Conservation (phyloP, 179 eudicot species). For the Gypsophila paniculata region DNA sequence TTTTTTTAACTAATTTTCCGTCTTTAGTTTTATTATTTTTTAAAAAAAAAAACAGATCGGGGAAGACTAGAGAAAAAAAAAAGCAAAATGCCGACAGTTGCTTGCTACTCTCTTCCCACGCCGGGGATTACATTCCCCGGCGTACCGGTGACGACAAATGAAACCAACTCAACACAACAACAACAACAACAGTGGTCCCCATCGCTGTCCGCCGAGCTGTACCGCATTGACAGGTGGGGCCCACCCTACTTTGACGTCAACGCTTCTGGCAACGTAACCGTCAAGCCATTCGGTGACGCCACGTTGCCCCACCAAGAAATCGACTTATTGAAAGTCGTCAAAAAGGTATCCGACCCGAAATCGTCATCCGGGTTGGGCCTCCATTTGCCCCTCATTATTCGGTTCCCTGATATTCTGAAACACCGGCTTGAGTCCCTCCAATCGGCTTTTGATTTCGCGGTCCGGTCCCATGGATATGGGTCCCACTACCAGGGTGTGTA, state of each 20-base stretch:
- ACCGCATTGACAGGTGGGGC: constrained; percentile 75
- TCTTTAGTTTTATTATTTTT: constrained; percentile 13
- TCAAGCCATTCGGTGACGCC: constrained; percentile 48
- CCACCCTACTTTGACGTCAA: constrained; percentile 67
- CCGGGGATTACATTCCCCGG: constrained; percentile 42
- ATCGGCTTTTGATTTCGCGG: constrained; percentile 59
- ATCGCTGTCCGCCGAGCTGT: constrained; percentile 44
- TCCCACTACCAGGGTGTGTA: constrained; percentile 89
- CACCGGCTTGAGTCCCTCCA: constrained; percentile 68
- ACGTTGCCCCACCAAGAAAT: constrained; percentile 79
- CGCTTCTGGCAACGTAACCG: constrained; percentile 50
- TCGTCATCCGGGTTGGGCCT: constrained; percentile 61
- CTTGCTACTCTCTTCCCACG: constrained; percentile 51
- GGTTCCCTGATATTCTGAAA: constrained; percentile 76
- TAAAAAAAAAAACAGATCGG: constrained; percentile 37
- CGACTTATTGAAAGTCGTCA: constrained; percentile 72
- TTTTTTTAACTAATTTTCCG: neutral
- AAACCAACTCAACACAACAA: neutral
- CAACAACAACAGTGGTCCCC: constrained; percentile 45
- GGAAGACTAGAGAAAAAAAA: constrained; percentile 27
- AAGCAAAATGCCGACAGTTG: constrained; percentile 56
- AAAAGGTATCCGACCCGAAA: constrained; percentile 64
- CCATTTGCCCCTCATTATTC: constrained; percentile 59
- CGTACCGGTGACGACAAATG: constrained; percentile 32
- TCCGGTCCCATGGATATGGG: constrained; percentile 45